Evolutionary conservation across 2,329 filamentous ascomycete genomes (phyloP), one percentile per base, ranked within the genome.

Genomic region (Fusarium pseudonygamai): DNA sequence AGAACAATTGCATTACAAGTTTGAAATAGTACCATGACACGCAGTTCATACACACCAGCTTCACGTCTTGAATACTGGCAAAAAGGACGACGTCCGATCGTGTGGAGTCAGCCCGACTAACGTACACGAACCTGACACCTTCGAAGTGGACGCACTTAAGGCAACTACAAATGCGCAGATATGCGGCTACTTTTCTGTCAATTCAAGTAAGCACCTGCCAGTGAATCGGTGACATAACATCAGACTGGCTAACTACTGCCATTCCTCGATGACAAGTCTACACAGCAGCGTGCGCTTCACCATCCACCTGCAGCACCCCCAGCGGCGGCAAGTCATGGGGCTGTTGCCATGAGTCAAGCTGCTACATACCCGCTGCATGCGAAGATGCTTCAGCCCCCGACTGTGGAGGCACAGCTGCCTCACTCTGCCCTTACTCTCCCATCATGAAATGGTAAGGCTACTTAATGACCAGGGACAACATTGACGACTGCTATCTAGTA

Each of bases 21-120:
- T 18, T 2, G 8, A 50, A 24, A 34, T 14, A 10, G 8, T 4
- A 5, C 12, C 3, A 24, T 2, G 7, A 7, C 22, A 7, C 16
- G 12, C 8, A 24, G 3, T 13, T 49, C 0, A 11, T 34, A 14
- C 0, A 14, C 0, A 34, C 11, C 12, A 50, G 4, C 16, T 7
- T 50, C 47, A 4, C 2, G 8, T 1, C 6, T 32, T 3, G 22
- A 32, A 1, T 12, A 30, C 28, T 24, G 8, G 6, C 12, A 50
- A 6, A 22, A 34, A 34, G 47, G 47, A 50, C 16, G 47, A 24
- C 0, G 0, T 24, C 12, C 30, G 30, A 24, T 3, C 6, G 2
- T 16, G 12, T 12, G 47, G 6, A 14, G 14, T 14, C 8, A 34
- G 16, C n/a, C 47, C 22, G 15, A 24, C n/a, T 50, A 12, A 34